Conservation (phyloP, 2,329 filamentous ascomycete species). For the Beauveria brongniartii region DNA sequence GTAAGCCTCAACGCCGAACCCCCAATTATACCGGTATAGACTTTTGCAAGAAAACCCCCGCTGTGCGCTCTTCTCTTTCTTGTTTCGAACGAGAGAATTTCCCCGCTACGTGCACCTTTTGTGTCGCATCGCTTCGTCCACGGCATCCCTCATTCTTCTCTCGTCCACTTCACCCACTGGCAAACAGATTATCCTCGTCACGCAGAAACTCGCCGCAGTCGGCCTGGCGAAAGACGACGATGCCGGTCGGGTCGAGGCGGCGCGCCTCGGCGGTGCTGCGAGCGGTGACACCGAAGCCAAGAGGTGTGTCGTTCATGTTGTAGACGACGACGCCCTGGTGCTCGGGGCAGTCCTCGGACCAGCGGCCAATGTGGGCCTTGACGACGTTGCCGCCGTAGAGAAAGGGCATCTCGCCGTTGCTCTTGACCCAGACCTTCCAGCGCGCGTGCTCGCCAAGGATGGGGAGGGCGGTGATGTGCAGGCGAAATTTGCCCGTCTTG, state of each 20-base stretch:
- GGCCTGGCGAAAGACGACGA: conserved; percentile 83
- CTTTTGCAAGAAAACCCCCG: not conserved
- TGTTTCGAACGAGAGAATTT: not conserved
- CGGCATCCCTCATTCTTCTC: not conserved
- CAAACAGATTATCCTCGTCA: conserved; percentile 64
- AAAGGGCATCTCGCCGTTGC: conserved; percentile 96
- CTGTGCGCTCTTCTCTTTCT: not conserved
- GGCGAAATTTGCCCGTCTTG: conserved; percentile 89
- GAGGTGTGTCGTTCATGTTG: conserved; percentile 86
- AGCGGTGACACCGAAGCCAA: conserved; percentile 91
- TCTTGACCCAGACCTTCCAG: conserved; percentile 96
- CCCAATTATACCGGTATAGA: conserved; percentile 4
- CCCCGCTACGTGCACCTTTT: not conserved
- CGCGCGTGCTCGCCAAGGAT: conserved; percentile 84
- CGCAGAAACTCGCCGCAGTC: conserved; percentile 93
- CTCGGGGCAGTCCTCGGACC: conserved; percentile 87
- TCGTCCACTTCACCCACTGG: conserved; percentile 33
- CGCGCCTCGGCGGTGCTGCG: conserved; percentile 76
- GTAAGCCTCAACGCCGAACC: conserved; percentile 6
- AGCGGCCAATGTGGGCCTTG: conserved; percentile 62
- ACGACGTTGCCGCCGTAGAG: conserved; percentile 88
- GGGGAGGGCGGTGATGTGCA: conserved; percentile 84
- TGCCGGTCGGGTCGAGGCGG: conserved; percentile 79
- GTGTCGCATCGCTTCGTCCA: not conserved
- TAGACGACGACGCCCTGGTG: conserved; percentile 87